These are phyloP conservation scores for Phytophthora capsici DNA, from an alignment of 352 stramenopile genomes.

Conservation along the genomic window DNA sequence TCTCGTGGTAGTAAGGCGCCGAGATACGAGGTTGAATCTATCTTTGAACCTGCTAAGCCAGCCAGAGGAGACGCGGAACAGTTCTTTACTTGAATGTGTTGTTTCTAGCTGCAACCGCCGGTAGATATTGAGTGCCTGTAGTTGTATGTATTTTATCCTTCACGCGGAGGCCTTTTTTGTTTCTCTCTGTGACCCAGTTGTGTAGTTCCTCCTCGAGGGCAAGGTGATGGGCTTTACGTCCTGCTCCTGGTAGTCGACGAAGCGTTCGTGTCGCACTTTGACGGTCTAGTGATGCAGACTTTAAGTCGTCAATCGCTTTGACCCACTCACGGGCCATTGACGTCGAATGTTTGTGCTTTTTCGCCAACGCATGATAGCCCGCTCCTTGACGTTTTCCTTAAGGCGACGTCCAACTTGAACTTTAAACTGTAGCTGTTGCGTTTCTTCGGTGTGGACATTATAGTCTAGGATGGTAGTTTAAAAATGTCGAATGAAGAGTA, in stretches of 20 bases:
- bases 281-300: not conserved
- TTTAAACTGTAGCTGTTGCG: too few species aligned
- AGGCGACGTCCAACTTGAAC: too few species aligned
- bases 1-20: not conserved
- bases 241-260: not conserved
- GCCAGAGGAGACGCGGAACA: not conserved
- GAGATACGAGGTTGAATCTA: not conserved
- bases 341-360: too few species aligned
- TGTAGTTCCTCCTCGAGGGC: too few species aligned
- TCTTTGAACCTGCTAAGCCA: not conserved
- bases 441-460: too few species aligned
- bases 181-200: not conserved
- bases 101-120: not conserved
- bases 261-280: not conserved
- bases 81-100: not conserved
- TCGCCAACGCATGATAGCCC: too few species aligned
- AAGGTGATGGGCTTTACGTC: not conserved
- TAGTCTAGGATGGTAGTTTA: too few species aligned
- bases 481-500: too few species aligned
- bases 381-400: too few species aligned
- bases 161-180: not conserved
- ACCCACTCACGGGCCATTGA: too few species aligned
- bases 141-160: conserved; percentile 1
- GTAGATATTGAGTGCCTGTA: not conserved
- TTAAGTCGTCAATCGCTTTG: too few species aligned